These are phyloP conservation scores for Aspergillus ochraceus DNA, from an alignment of 2,329 filamentous ascomycete species.

Conservation along the genomic window DNA sequence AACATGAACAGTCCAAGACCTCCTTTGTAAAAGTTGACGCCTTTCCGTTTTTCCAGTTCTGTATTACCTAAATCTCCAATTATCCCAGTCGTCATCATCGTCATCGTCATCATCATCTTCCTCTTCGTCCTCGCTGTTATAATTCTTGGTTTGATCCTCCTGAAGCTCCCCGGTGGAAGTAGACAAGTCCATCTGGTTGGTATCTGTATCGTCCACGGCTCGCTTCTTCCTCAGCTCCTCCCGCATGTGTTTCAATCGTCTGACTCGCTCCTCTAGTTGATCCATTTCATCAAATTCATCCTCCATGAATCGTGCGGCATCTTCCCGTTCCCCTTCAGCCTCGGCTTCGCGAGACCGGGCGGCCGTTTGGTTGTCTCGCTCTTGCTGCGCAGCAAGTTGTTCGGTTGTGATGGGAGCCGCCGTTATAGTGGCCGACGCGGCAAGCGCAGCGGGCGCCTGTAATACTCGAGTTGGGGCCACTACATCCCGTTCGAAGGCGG, in stretches of 20 bases:
- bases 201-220: constrained; percentile 26
- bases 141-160: constrained; percentile 43
- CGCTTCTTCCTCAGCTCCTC: constrained; percentile 61
- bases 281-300: constrained; percentile 84
- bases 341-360: constrained; percentile 50
- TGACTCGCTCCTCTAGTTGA: constrained; percentile 70
- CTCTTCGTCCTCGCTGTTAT: constrained; percentile 27
- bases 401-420: constrained; percentile 67
- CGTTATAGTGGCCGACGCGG: constrained; percentile 60
- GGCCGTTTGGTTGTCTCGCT: constrained; percentile 46
- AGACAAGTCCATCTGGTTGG: constrained; percentile 26
- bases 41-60: constrained; percentile 18
- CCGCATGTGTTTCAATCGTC: constrained; percentile 66
- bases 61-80: constrained; percentile 42
- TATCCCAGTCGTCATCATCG: constrained; percentile 52
- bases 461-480: constrained; percentile 47
- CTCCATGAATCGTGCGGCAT: constrained; percentile 70
- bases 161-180: constrained; percentile 26
- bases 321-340: constrained; percentile 70
- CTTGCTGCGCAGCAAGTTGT: constrained; percentile 59
- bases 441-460: constrained; percentile 31
- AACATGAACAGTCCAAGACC: constrained; percentile 26
- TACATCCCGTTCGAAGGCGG: constrained; percentile 82
- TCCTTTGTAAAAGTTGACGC: constrained; percentile 26
- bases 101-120: constrained; percentile 50